Percentiles rank a stretch among this genome's conserved stretches.
These are phyloP conservation scores for Hysterium pulicare DNA, from an alignment of 2,329 filamentous ascomycete species.

Conservation along the genomic window DNA sequence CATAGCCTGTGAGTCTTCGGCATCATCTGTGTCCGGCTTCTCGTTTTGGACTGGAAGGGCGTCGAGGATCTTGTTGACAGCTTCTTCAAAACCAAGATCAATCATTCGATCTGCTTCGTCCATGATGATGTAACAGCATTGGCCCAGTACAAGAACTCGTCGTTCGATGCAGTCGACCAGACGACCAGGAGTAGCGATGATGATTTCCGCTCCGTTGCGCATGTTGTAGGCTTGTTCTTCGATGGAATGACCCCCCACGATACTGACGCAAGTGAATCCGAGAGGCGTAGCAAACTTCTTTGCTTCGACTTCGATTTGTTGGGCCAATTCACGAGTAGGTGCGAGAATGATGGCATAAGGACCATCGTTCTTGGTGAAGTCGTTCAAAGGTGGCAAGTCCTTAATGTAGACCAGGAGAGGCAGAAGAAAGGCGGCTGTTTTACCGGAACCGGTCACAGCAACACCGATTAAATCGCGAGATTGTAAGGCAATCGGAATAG, in stretches of 20 bases:
- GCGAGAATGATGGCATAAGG: conserved; percentile 97
- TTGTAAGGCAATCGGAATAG: conserved; percentile 91
- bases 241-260: conserved; percentile 94
- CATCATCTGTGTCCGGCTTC: conserved; percentile 90
- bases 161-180: conserved; percentile 96
- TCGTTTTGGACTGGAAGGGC: conserved; percentile 89
- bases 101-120: conserved; percentile 99
- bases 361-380: conserved; percentile 86
- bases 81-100: conserved; percentile 95
- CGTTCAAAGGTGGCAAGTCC: conserved; percentile 78
- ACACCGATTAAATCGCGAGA: conserved; percentile 96
- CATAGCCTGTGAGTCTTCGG: conserved; percentile 85
- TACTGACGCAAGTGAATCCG: conserved; percentile 91
- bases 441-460: conserved; percentile 95
- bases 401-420: conserved; percentile 93
- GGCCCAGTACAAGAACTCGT: conserved; percentile 83
- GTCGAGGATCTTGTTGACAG: conserved; percentile 95
- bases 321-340: conserved; percentile 92
- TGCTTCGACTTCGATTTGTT: conserved; percentile 94
- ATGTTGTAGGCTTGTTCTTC: conserved; percentile 91
- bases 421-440: conserved; percentile 91
- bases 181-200: conserved; percentile 97
- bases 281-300: conserved; percentile 87
- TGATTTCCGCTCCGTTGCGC: conserved; percentile 90
- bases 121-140: conserved; percentile 99